Percentiles rank a stretch among this genome's conserved stretches.
Evolutionary conservation across 352 stramenopile species (phyloP).

Genomic region (Phytophthora ramorum): DNA sequence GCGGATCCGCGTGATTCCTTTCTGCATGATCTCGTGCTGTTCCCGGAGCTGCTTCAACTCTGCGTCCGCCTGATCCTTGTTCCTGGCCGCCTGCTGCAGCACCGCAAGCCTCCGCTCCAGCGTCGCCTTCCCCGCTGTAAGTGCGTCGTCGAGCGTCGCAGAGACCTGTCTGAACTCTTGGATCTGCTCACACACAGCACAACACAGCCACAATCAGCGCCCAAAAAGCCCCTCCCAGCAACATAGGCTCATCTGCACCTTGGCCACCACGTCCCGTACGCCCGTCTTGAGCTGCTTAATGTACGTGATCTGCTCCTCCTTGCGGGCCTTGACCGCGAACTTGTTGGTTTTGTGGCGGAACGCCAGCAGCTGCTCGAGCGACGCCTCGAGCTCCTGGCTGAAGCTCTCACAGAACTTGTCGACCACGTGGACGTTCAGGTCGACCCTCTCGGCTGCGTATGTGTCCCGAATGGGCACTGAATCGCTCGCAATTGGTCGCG

Average conservation of each 20-base stretch:
- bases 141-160: slow-evolving; percentile 43
- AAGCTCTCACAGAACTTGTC: slow-evolving; percentile 49
- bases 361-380: slow-evolving; percentile 63
- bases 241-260: slow-evolving; percentile 29
- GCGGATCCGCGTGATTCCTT: slow-evolving; percentile 38
- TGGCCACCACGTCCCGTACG: slow-evolving; percentile 43
- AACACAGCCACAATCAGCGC: slow-evolving; percentile 9
- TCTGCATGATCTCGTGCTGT: slow-evolving; percentile 41
- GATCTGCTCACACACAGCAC: slow-evolving; percentile 28
- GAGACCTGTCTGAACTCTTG: slow-evolving; percentile 41
- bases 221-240: not conserved
- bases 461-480: not conserved
- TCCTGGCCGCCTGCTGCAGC: slow-evolving; percentile 44
- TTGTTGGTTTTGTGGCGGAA: slow-evolving; percentile 73
- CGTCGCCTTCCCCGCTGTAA: slow-evolving; percentile 38
- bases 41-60: slow-evolving; percentile 46
- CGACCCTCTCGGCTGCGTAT: not conserved
- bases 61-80: slow-evolving; percentile 43
- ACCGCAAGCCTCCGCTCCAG: slow-evolving; percentile 45
- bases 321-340: slow-evolving; percentile 62
- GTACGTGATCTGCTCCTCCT: slow-evolving; percentile 64
- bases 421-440: slow-evolving; percentile 37
- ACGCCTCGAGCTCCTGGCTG: slow-evolving; percentile 35
- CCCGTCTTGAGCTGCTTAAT: slow-evolving; percentile 63
- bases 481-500: slow-evolving; percentile 2